Evolutionary conservation across 2,329 filamentous ascomycete species (phyloP).

Genomic region (Fusarium annulatum): DNA sequence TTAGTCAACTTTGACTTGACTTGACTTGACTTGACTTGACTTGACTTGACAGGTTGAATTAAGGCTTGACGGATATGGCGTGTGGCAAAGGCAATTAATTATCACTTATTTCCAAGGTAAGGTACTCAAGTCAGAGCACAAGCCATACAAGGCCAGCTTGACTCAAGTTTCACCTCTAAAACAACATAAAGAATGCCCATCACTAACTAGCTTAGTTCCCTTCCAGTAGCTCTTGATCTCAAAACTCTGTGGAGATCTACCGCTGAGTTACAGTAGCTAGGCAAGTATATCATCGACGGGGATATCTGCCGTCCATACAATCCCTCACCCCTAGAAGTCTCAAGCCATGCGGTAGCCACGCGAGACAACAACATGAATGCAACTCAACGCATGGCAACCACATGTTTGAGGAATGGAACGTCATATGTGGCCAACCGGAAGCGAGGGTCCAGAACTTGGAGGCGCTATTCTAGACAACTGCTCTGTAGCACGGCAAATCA

Average conservation of each 20-base stretch:
- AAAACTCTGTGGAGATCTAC: neutral
- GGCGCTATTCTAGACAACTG: slow-evolving; percentile 15
- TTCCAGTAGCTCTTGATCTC: neutral
- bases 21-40: neutral
- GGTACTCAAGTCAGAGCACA: neutral
- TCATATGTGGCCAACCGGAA: slow-evolving; percentile 34
- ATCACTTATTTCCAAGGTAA: neutral
- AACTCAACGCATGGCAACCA: slow-evolving; percentile 29
- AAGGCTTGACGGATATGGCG: neutral
- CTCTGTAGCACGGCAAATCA: neutral
- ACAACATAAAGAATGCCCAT: neutral
- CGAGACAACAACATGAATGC: slow-evolving; percentile 14
- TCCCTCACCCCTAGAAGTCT: neutral
- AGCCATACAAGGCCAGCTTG: neutral
- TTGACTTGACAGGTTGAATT: neutral
- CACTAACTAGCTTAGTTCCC: slow-evolving; percentile 4
- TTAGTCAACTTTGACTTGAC: neutral
- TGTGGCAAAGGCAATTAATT: neutral
- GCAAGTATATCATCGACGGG: neutral
- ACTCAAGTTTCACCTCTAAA: neutral
- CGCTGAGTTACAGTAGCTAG: neutral
- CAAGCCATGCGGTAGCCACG: slow-evolving; percentile 10
- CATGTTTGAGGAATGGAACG: slow-evolving; percentile 19
- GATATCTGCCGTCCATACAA: neutral
- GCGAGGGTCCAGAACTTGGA: slow-evolving; percentile 14